Conservation (phyloP, 2,329 filamentous ascomycete genomes). For the Alternaria atra region DNA sequence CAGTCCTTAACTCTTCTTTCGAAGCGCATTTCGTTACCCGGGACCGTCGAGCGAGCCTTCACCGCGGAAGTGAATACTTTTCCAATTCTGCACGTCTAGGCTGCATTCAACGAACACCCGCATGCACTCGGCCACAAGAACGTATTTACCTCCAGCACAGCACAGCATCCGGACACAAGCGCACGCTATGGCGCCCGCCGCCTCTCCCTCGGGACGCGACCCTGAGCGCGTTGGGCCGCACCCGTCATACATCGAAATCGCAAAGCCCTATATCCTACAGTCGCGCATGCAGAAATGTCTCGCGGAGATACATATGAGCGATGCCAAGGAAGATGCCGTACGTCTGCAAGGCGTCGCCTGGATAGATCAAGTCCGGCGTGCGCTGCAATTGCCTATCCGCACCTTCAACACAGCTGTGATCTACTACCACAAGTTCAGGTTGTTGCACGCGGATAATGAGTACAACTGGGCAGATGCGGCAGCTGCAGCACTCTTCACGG, state of each 20-base stretch:
- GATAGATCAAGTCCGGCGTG: slow-evolving; percentile 84
- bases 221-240: slow-evolving; percentile 60
- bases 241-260: slow-evolving; percentile 70
- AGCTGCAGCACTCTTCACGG: slow-evolving; percentile 85
- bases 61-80: background rate
- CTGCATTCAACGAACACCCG: background rate
- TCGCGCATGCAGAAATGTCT: slow-evolving; percentile 79
- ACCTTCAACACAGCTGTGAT: slow-evolving; percentile 92
- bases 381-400: slow-evolving; percentile 82
- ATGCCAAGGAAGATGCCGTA: slow-evolving; percentile 79
- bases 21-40: background rate
- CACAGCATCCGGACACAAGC: background rate
- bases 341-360: slow-evolving; percentile 87
- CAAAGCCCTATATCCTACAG: slow-evolving; percentile 82
- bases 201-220: slow-evolving; percentile 35
- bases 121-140: background rate
- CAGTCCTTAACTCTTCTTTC: too few species aligned
- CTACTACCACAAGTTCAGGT: slow-evolving; percentile 93
- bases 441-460: slow-evolving; percentile 83
- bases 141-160: background rate
- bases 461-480: slow-evolving; percentile 88
- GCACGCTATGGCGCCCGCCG: slow-evolving; percentile 42
- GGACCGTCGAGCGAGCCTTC: background rate
- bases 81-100: background rate
- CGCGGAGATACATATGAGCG: slow-evolving; percentile 73